A percentile compares a stretch with the other conserved stretches of the same genome.
Evolutionary conservation across 176 grass and related monocot species (phyloP).

Genomic region (Phoenix roebelenii): DNA sequence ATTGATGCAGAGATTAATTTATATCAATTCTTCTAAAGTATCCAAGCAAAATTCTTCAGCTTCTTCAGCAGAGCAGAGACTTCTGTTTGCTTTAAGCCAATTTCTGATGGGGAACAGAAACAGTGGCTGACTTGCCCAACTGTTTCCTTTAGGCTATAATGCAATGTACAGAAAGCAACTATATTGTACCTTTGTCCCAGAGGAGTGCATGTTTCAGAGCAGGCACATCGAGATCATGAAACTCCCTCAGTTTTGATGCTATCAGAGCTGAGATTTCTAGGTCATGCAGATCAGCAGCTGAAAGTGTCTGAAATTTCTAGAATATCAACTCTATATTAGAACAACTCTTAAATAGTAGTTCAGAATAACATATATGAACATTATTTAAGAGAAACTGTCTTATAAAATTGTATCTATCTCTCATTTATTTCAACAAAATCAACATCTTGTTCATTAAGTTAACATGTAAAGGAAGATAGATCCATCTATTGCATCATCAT

Average conservation of each 20-base stretch:
- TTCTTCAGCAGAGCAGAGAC: constrained; percentile 3
- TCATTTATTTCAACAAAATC: too few species aligned
- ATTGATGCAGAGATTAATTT: too few species aligned
- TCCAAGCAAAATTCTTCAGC: constrained; percentile 12
- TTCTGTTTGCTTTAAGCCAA: constrained; percentile 11
- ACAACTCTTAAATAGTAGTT: too few species aligned
- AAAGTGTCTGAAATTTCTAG: constrained; percentile 61
- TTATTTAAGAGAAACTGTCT: too few species aligned
- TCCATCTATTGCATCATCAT: too few species aligned
- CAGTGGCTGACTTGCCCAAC: too few species aligned
- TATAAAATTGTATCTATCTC: too few species aligned
- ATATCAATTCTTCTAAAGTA: neutral
- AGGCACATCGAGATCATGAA: constrained; percentile 91
- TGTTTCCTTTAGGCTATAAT: too few species aligned
- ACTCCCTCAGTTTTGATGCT: constrained; percentile 81
- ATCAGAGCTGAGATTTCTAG: constrained; percentile 74
- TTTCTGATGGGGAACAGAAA: neutral
- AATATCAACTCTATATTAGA: neutral
- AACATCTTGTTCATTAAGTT: too few species aligned
- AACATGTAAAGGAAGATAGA: too few species aligned
- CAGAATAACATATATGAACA: too few species aligned
- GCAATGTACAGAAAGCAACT: neutral
- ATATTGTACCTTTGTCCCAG: constrained; percentile 64
- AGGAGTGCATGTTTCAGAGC: constrained; percentile 54
- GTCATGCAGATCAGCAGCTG: constrained; percentile 59